Percentiles rank a stretch among this genome's conserved stretches.
Conservation (phyloP, 1,284 basidiomycete genomes). For the Gymnopus androsaceus region DNA sequence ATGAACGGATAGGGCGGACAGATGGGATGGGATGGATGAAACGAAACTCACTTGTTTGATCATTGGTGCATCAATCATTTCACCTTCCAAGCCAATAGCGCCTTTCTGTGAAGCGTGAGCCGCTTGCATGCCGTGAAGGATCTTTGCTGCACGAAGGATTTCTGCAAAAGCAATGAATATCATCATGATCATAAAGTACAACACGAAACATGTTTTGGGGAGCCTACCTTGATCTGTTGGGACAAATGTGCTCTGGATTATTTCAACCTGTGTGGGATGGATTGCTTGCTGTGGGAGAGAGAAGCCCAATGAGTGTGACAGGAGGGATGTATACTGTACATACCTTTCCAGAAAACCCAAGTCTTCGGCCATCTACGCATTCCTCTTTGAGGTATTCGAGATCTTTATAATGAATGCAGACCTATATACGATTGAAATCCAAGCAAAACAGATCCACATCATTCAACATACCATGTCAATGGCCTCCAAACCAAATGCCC, state of each 20-base stretch:
- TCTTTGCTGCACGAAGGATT: constrained; percentile 76
- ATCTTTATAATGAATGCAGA: constrained; percentile 90
- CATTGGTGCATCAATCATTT: constrained; percentile 95
- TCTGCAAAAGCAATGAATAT: constrained; percentile 47
- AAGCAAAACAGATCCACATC: not conserved
- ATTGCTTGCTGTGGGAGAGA: constrained; percentile 80
- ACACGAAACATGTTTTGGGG: not conserved
- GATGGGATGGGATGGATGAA: not conserved
- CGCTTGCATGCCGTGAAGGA: constrained; percentile 66
- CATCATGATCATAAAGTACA: not conserved
- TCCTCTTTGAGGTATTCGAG: constrained; percentile 70
- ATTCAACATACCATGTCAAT: constrained; percentile 77
- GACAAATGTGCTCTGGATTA: constrained; percentile 80
- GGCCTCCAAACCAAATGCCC: constrained; percentile 81
- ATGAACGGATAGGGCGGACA: not conserved
- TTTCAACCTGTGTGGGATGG: constrained; percentile 83
- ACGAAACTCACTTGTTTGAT: constrained; percentile 69
- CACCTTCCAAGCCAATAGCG: constrained; percentile 59
- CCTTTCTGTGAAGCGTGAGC: constrained; percentile 46
- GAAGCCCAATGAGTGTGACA: not conserved
- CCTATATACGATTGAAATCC: constrained; percentile 42
- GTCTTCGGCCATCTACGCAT: constrained; percentile 72
- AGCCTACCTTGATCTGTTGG: constrained; percentile 69
- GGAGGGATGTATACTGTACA: constrained; percentile 13
- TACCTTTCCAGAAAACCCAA: constrained; percentile 89